Conservation (phyloP, 768 basidiomycete genomes). For the Psilocybe sp. region DNA sequence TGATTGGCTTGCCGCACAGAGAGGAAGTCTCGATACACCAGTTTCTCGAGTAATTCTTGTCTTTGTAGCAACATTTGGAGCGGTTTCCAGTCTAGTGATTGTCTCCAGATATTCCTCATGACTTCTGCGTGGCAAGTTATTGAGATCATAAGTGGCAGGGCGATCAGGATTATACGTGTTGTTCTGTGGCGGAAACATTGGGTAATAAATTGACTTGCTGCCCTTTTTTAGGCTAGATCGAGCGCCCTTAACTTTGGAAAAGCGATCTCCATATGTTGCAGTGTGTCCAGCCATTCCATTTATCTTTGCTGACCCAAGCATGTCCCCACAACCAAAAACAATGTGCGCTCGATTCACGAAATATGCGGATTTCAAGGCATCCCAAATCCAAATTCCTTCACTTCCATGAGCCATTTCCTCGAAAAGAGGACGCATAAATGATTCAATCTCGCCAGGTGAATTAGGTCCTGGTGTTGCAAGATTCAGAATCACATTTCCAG, state of each 20-base stretch:
- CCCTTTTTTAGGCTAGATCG: constrained; percentile 16
- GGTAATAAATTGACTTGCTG: constrained; percentile 26
- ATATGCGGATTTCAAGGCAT: constrained; percentile 22
- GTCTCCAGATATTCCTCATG: constrained; percentile 22
- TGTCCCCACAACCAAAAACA: constrained; percentile 25
- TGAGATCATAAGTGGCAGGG: constrained; percentile 17
- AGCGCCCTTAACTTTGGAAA: constrained; percentile 23
- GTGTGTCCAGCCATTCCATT: constrained; percentile 26
- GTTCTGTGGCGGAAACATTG: constrained; percentile 18
- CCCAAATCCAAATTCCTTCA: constrained; percentile 32
- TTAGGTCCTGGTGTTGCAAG: constrained; percentile 26
- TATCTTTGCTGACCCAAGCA: constrained; percentile 30
- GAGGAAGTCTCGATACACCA: constrained; percentile 23
- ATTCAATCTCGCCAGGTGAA: constrained; percentile 24
- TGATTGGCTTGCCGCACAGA: constrained; percentile 25
- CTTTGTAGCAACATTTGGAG: constrained; percentile 9
- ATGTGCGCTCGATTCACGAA: constrained; percentile 18
- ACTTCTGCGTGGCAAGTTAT: constrained; percentile 19
- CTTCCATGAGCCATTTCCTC: constrained; percentile 22
- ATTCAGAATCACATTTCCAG: constrained; percentile 17
- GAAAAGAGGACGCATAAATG: constrained; percentile 22
- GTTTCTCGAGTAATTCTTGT: constrained; percentile 18
- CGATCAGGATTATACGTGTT: constrained; percentile 19
- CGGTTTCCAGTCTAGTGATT: constrained; percentile 13
- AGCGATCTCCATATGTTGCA: constrained; percentile 28